Evolutionary conservation across 495 filamentous ascomycete species (phyloP).

Genomic region (Daldinia concentrica): DNA sequence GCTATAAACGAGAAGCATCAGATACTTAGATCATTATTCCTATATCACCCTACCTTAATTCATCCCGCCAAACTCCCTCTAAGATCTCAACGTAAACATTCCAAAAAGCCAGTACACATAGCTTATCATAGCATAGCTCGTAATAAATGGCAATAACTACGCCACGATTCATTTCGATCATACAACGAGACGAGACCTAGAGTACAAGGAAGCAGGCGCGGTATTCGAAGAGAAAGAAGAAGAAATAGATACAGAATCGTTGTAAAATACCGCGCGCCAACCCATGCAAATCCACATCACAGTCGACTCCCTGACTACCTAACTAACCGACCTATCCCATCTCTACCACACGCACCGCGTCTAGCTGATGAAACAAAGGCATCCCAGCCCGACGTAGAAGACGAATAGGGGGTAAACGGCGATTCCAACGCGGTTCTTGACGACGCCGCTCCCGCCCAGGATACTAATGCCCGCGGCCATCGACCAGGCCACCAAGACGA

Average conservation of each 20-base stretch:
- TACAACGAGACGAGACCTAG: slow-evolving; percentile 27
- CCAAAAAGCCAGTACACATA: neutral
- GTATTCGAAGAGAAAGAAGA: neutral
- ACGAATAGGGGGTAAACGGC: slow-evolving; percentile 95
- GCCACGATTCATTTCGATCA: slow-evolving; percentile 14
- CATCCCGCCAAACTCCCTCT: neutral
- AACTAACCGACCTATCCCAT: neutral
- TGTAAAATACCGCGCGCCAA: slow-evolving; percentile 19
- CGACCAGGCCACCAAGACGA: slow-evolving; percentile 88
- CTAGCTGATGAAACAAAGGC: slow-evolving; percentile 95
- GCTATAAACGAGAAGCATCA: neutral
- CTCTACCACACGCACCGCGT: neutral
- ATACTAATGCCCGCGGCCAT: slow-evolving; percentile 96
- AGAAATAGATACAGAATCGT: neutral
- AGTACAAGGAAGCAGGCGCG: slow-evolving; percentile 25
- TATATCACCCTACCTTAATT: neutral
- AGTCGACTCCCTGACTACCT: neutral
- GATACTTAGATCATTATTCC: no score
- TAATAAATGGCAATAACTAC: slow-evolving; percentile 5
- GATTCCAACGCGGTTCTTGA: slow-evolving; percentile 92
- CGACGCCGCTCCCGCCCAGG: slow-evolving; percentile 90
- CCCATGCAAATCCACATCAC: slow-evolving; percentile 31
- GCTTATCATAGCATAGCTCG: neutral
- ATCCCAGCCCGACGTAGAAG: slow-evolving; percentile 94
- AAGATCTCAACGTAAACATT: neutral